Base-by-base conservation (phyloP, 371 early-diverging fungal genomes). In the Mucor irregularis region DNA sequence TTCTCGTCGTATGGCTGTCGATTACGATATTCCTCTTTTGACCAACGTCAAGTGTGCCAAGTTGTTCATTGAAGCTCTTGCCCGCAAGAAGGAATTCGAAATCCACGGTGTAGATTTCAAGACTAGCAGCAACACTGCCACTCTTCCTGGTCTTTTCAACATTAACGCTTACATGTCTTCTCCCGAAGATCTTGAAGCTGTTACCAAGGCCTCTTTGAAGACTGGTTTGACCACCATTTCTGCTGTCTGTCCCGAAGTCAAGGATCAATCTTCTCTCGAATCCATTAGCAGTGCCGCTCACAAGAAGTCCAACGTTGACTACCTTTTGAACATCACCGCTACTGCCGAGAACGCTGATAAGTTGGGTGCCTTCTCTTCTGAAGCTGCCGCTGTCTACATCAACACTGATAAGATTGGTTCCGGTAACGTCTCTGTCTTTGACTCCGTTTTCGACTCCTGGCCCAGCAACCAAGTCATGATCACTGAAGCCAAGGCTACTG, bases 11-110 rank as follows among this genome's bases (percentile, higher is more conserved):
- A 90, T 96, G 91, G 96, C 97, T 28, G 94, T 97, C 24, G 98
- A 98, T 74, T 90, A 92, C 62, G 91, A 91, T 31, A 83, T 98
- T 49, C 96, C 97, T n/a, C 75, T 98, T 63, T 92, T 98, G 72
- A 98, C 95, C 69, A 96, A 98, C 71, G 86, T 95, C 80, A 97
- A 98, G 80, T 95, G 95, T 69, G 98, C 97, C 66, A 95, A 93
- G 81, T 77, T 98, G 55, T 96, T 98, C 56, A 80, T 96, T 30
- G 98, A 98, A 80, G 96, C 98, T 0, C 76, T 97, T 43, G 83
- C 89, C 14, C 90, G 95, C 55, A 76, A 82, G 58, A 78, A 80
- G 53, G 84, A 81, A 5, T 87, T 89, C 69, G 89, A 93, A 49
- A 81, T 96, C 24, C 69, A 82, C 13, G 71, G 83, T 40, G 84